Evolutionary conservation across 768 basidiomycete genomes (phyloP).

Genomic region (Dictyophora rubrovolvata): DNA sequence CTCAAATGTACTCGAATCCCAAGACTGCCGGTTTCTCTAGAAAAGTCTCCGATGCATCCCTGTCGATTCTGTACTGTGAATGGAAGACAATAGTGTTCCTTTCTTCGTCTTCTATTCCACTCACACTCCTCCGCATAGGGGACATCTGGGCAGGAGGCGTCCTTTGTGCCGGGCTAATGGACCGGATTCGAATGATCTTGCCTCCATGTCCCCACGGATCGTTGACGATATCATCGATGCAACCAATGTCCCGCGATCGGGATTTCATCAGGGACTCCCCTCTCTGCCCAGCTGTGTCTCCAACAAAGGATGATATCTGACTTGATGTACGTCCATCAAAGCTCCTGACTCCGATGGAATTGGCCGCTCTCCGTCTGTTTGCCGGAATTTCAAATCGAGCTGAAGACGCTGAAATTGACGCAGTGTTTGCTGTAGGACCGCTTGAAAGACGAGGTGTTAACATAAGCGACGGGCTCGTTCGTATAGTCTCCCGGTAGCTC

Average conservation of each 20-base stretch:
- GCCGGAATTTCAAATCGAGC: not conserved
- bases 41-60: not conserved
- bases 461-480: not conserved
- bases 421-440: not conserved
- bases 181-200: constrained; percentile 7
- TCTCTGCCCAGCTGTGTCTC: not conserved
- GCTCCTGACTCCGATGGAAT: not conserved
- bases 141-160: constrained; percentile 3
- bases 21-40: no score
- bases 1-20: no score
- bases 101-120: not conserved
- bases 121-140: not conserved
- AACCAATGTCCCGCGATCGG: not conserved
- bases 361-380: not conserved
- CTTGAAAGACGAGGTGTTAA: not conserved
- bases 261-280: not conserved
- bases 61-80: not conserved
- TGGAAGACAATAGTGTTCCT: not conserved
- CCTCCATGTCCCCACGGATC: constrained; percentile 1
- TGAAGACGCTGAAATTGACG: not conserved
- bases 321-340: not conserved
- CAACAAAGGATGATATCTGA: not conserved
- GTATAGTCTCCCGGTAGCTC: not conserved
- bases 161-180: constrained; percentile 1
- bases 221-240: not conserved